Conservation (phyloP, 169 alveolate species). For the Plasmodium cynomolgi region DNA sequence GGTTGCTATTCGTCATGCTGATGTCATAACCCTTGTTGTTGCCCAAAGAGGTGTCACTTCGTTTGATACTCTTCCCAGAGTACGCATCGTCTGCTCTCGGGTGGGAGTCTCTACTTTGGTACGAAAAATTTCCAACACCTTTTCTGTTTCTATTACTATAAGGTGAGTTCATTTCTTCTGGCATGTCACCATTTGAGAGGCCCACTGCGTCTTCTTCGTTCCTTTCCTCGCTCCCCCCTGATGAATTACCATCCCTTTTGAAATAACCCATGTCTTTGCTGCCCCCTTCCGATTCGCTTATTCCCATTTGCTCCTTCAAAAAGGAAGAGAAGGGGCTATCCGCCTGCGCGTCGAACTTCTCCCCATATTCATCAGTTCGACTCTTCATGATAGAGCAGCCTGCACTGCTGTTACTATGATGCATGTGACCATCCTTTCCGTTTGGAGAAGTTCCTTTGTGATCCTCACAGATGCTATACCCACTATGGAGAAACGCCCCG, state of each 20-base stretch:
- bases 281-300: neutral
- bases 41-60: neutral
- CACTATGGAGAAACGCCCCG: neutral
- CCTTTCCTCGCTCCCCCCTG: neutral
- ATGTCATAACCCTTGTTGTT: neutral
- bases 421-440: neutral
- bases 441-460: neutral
- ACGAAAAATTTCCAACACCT: neutral
- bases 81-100: neutral
- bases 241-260: slow-evolving; percentile 5
- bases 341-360: neutral
- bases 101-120: neutral
- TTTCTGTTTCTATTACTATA: neutral
- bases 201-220: neutral
- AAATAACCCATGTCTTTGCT: neutral
- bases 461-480: neutral
- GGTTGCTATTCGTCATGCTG: neutral
- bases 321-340: slow-evolving; percentile 15
- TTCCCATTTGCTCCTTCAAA: slow-evolving; percentile 4
- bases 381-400: neutral
- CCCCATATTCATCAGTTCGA: neutral
- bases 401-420: neutral
- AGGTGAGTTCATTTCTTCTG: neutral
- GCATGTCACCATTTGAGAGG: neutral
- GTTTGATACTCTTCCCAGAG: neutral